Percentiles rank a stretch among this genome's conserved stretches.
Evolutionary conservation across 176 grass and related monocot genomes (phyloP).

Genomic region (Oryza glaberrima): DNA sequence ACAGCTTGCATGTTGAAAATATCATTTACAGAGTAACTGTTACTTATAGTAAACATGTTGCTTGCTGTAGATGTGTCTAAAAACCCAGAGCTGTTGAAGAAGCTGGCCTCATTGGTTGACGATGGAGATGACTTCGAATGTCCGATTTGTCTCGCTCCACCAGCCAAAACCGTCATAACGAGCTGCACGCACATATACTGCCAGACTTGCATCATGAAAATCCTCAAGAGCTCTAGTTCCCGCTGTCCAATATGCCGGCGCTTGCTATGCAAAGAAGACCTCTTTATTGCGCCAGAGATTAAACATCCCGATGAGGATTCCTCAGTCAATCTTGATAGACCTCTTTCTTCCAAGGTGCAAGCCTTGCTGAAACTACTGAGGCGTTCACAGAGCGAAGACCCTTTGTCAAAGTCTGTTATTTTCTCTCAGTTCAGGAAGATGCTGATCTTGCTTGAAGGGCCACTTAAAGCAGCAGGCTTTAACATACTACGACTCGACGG

Average conservation of each 20-base stretch:
- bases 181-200: slow-evolving; percentile 91
- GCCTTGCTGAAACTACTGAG: slow-evolving; percentile 69
- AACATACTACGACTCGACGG: slow-evolving; percentile 66
- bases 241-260: slow-evolving; percentile 88
- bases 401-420: slow-evolving; percentile 74
- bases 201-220: slow-evolving; percentile 77
- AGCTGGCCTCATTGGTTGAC: slow-evolving; percentile 75
- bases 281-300: slow-evolving; percentile 73
- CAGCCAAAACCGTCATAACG: slow-evolving; percentile 82
- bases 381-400: slow-evolving; percentile 51
- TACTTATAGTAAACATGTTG: slow-evolving; percentile 38
- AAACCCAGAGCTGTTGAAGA: slow-evolving; percentile 82
- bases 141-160: slow-evolving; percentile 90
- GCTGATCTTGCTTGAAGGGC: slow-evolving; percentile 77
- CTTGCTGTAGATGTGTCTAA: slow-evolving; percentile 72
- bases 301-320: slow-evolving; percentile 56
- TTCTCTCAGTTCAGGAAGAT: slow-evolving; percentile 96
- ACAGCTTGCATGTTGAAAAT: background rate
- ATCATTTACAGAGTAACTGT: background rate
- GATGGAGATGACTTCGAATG: slow-evolving; percentile 98
- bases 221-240: slow-evolving; percentile 70
- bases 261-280: slow-evolving; percentile 73
- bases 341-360: slow-evolving; percentile 85
- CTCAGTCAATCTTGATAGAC: slow-evolving; percentile 34
- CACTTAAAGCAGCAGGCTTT: slow-evolving; percentile 73